These are phyloP conservation scores for Gracilaria caudata DNA, from an alignment of 23 red algal species.

Conservation along the genomic window DNA sequence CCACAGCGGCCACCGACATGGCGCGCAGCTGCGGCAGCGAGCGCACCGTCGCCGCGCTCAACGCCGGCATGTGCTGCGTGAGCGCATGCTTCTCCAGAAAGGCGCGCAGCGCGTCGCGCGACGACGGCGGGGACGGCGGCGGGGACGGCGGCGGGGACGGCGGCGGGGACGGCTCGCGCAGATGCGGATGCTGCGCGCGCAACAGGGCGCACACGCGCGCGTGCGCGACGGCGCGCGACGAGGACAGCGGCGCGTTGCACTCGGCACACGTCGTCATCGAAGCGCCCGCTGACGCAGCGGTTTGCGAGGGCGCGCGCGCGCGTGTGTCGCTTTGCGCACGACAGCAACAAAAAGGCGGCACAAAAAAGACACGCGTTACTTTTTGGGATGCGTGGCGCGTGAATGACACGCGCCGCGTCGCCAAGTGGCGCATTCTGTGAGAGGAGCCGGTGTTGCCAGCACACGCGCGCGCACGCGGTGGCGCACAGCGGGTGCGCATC, in stretches of 20 bases:
- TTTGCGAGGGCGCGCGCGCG: too few relatives aligned
- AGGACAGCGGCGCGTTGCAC: neutral
- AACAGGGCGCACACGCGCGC: neutral
- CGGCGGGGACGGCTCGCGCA: slow-evolving; percentile 14
- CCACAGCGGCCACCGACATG: neutral
- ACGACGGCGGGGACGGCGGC: neutral
- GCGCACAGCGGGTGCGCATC: too few relatives aligned
- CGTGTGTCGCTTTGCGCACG: too few relatives aligned
- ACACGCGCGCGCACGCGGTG: neutral
- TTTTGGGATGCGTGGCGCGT: too few relatives aligned
- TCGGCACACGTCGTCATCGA: neutral
- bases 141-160: slow-evolving; percentile 8
- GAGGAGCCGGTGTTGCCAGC: too few relatives aligned
- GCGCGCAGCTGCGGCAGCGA: neutral
- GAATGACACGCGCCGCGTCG: too few relatives aligned
- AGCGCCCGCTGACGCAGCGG: too few relatives aligned
- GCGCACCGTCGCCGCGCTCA: neutral
- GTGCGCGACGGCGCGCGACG: neutral
- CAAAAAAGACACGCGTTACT: too few relatives aligned
- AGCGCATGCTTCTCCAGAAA: neutral
- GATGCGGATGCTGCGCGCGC: too few relatives aligned
- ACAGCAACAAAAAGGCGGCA: too few relatives aligned
- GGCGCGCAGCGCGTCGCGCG: neutral
- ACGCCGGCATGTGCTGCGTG: neutral
- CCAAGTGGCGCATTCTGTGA: too few relatives aligned